A percentile compares a stretch with the other conserved stretches of the same genome.
phyloP scores from a whole-genome alignment of 495 filamentous ascomycete species.

The Podospora bellae-mahoneyi region DNA sequence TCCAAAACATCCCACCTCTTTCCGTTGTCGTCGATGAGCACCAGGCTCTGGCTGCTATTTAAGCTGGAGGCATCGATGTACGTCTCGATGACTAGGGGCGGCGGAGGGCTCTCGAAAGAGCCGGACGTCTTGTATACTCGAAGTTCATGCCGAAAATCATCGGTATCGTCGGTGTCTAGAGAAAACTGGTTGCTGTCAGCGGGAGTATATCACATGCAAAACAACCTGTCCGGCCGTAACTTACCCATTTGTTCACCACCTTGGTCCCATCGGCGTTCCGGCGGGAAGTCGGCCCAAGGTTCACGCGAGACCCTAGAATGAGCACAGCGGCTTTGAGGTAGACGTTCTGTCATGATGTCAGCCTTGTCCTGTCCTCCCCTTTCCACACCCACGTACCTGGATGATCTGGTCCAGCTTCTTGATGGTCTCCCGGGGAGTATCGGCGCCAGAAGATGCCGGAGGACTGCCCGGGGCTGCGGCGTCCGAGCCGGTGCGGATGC shows the following conservation, averaged over 20 bases:
- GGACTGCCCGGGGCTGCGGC: slow-evolving; percentile 37
- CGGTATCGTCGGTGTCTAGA: slow-evolving; percentile 87
- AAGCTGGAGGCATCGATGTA: slow-evolving; percentile 79
- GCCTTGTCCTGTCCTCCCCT: slow-evolving; percentile 6
- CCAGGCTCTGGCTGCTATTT: slow-evolving; percentile 79
- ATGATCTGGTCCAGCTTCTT: slow-evolving; percentile 86
- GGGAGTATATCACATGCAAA: too few species aligned
- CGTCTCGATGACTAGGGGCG: slow-evolving; percentile 84
- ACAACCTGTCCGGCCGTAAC: slow-evolving; percentile 23
- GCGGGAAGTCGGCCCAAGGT: slow-evolving; percentile 58
- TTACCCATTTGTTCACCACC: slow-evolving; percentile 90
- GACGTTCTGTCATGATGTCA: slow-evolving; percentile 63
- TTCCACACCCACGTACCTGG: slow-evolving; percentile 56
- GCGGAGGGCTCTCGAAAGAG: slow-evolving; percentile 71
- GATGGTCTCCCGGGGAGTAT: slow-evolving; percentile 55
- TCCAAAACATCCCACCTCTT: slow-evolving; percentile 91
- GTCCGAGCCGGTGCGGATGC: slow-evolving; percentile 39
- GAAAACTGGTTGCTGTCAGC: slow-evolving; percentile 64
- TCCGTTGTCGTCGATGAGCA: slow-evolving; percentile 80
- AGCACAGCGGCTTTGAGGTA: slow-evolving; percentile 84
- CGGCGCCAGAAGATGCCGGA: slow-evolving; percentile 38
- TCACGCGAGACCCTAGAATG: slow-evolving; percentile 74
- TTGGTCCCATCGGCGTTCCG: slow-evolving; percentile 48
- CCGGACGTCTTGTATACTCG: slow-evolving; percentile 75
- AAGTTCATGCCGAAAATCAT: slow-evolving; percentile 75